These are phyloP conservation scores for Earliella scabrosa DNA, from an alignment of 1,284 basidiomycete genomes.

Conservation along the genomic window DNA sequence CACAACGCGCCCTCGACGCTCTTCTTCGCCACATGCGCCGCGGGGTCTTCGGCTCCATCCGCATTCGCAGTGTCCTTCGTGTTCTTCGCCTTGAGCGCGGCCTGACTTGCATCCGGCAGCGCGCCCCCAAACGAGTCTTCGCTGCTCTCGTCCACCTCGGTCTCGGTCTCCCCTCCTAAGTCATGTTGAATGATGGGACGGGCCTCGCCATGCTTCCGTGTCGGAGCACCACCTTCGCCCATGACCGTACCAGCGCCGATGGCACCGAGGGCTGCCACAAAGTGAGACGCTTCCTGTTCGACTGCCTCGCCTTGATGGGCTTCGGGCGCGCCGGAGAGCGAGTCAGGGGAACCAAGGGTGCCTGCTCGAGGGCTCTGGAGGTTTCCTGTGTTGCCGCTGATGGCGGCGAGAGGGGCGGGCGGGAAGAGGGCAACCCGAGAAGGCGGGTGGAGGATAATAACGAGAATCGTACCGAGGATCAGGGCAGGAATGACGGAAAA, in stretches of 20 bases:
- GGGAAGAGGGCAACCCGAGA: constrained; percentile 53
- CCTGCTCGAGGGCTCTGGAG: constrained; percentile 35
- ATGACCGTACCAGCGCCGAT: constrained; percentile 44
- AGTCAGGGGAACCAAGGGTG: constrained; percentile 31
- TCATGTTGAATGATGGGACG: constrained; percentile 25
- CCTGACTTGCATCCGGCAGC: constrained; percentile 39
- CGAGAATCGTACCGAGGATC: constrained; percentile 40
- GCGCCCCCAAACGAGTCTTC: constrained; percentile 23
- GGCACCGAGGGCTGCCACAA: constrained; percentile 41
- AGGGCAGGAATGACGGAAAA: constrained; percentile 45
- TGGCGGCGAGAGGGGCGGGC: constrained; percentile 44
- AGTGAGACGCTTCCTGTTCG: constrained; percentile 46
- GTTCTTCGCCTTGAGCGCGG: constrained; percentile 26
- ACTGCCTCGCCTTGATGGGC: constrained; percentile 46
- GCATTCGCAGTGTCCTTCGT: constrained; percentile 32
- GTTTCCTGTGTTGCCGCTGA: constrained; percentile 33
- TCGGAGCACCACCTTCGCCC: constrained; percentile 35
- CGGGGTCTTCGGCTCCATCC: constrained; percentile 24
- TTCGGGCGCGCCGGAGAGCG: constrained; percentile 40
- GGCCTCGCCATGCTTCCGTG: constrained; percentile 16
- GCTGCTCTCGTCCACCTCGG: constrained; percentile 24
- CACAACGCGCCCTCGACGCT: constrained; percentile 36
- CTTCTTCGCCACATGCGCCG: constrained; percentile 34
- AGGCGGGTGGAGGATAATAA: constrained; percentile 49
- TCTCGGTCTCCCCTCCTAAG: constrained; percentile 27